Base-by-base conservation (phyloP, 1,284 basidiomycete genomes). In the Takashimella koratensis region DNA sequence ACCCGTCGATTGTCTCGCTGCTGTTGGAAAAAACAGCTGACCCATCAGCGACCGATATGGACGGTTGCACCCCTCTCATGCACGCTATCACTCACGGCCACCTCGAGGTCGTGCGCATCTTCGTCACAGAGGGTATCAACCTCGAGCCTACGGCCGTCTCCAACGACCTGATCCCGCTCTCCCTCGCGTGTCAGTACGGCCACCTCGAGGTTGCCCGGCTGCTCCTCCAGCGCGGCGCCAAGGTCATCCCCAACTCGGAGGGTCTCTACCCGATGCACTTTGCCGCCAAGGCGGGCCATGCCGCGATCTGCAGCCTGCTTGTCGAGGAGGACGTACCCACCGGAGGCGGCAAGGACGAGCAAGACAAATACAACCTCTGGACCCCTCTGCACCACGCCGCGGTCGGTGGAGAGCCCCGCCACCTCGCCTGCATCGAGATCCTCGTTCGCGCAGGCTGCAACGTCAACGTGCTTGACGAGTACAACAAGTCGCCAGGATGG, bases 301-400 rank as follows among this genome's bases (percentile, higher is more conserved):
- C 82, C 4, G 84, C 86, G 23, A 85, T 96, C 22, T 90, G 94
- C 67, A 81, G 79, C 52, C 75, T 95, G 8, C 83, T 99, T n/a
- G 79, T 93, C 4, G 84, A 88, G 8, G 67, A 74, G 43, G 75
- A 76, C 20, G 76, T 75, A 42, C 54, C 66, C 5, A 65, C 74
- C 54, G 68, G 76, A 50, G 64, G 77, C 21, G 89, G 88, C 6
- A 90, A 90, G 84, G 91, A 98, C 71, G 81, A 85, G 22, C 84
- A 86, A 4, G 95, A 99, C 80, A 98, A 96, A 60, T 93, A 94
- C 75, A 91, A 96, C 68, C 89, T 95, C 71, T 98, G 96, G 93
- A 98, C 95, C 5, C 95, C 96, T 20, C 81, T 98, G 47, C 94
- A 96, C 72, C 95, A 98, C 73, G 93, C 96, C 3, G 89, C 94